Percentiles rank a stretch among this genome's conserved stretches.
These are phyloP conservation scores for Litchi chinensis DNA, from an alignment of 345 rosid species.

Conservation along the genomic window DNA sequence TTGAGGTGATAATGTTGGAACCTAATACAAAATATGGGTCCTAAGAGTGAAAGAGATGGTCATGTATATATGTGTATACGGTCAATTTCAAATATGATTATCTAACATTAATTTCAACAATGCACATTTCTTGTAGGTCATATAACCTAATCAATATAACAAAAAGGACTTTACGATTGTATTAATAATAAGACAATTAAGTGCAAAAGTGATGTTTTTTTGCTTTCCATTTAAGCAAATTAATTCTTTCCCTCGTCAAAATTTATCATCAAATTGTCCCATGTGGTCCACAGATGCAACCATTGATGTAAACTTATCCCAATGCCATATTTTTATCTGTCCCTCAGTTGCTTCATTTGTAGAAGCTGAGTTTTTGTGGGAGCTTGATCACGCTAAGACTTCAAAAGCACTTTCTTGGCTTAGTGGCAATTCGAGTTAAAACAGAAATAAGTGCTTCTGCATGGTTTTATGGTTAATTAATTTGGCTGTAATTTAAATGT, in stretches of 20 bases:
- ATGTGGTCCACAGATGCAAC: not conserved
- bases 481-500: not conserved
- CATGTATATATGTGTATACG: not conserved
- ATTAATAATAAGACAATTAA: not conserved
- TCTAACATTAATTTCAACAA: constrained; percentile 3
- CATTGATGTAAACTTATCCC: not conserved
- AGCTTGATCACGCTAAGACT: not conserved
- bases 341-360: not conserved
- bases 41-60: not conserved
- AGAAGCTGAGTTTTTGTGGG: not conserved
- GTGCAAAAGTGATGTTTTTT: not conserved
- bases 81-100: constrained; percentile 3
- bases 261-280: not conserved
- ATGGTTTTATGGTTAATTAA: not conserved
- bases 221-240: constrained; percentile 1
- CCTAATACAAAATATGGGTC: too few species aligned
- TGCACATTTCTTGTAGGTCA: not conserved
- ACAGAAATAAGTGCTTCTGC: not conserved
- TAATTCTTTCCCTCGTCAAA: not conserved
- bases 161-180: not conserved
- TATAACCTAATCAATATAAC: not conserved
- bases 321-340: not conserved
- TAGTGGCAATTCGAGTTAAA: not conserved
- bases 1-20: too few species aligned
- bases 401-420: not conserved